Percentiles rank a stretch among this genome's conserved stretches.
Conservation (phyloP, 176 grass and related monocot species). For the Rhynchospora tenuis region DNA sequence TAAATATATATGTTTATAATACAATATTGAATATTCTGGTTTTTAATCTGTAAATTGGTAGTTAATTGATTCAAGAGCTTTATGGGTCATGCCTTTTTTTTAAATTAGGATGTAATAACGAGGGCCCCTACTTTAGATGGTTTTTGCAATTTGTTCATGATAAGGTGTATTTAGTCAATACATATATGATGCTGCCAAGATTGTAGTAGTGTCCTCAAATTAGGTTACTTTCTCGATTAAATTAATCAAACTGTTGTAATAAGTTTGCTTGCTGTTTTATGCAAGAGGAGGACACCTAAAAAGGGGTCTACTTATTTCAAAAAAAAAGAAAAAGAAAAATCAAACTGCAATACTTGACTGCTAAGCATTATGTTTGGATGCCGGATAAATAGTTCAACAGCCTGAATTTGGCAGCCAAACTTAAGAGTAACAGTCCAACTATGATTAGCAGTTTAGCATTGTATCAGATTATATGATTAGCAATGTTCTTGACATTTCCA, state of each 20-base stretch:
- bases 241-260: neutral
- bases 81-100: neutral
- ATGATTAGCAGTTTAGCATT: no score
- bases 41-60: constrained; percentile 26
- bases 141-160: constrained; percentile 13
- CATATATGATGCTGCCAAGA: neutral
- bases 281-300: no score
- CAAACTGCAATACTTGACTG: no score
- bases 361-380: no score
- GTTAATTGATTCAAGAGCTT: constrained; percentile 11
- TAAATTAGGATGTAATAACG: constrained; percentile 16
- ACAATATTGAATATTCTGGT: constrained; percentile 1
- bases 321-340: no score
- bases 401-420: no score
- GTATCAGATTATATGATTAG: no score
- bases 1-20: neutral
- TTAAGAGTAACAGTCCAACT: no score
- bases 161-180: constrained; percentile 3
- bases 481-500: no score
- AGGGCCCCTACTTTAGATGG: constrained; percentile 22
- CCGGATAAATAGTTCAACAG: no score
- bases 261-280: no score
- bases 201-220: neutral
- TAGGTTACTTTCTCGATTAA: neutral
- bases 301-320: no score